These are phyloP conservation scores for Colletotrichum spaethianum DNA, from an alignment of 2,329 filamentous ascomycete species.

Conservation along the genomic window DNA sequence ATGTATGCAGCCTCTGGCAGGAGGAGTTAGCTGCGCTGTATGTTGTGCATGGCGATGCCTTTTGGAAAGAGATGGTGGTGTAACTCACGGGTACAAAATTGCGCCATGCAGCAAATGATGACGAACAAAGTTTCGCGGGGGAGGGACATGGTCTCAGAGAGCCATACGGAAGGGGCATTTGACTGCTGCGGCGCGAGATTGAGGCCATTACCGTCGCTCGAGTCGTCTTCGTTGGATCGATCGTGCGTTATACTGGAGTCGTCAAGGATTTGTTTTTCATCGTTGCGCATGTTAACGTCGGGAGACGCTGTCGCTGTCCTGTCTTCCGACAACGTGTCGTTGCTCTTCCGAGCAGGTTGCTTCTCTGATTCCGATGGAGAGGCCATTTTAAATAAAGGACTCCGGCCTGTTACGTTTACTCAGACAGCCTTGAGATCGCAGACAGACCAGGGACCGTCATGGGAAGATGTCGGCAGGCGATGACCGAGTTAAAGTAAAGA, in stretches of 20 bases:
- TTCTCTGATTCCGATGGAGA: slow-evolving; percentile 21
- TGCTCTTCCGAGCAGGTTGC: slow-evolving; percentile 7
- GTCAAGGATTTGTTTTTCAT: slow-evolving; percentile 14
- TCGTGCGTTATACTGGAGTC: slow-evolving; percentile 17
- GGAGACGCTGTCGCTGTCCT: slow-evolving; percentile 30
- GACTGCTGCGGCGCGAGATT: slow-evolving; percentile 20
- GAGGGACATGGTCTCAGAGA: slow-evolving; percentile 40
- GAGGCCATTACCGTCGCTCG: slow-evolving; percentile 14
- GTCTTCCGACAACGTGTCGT: slow-evolving; percentile 11
- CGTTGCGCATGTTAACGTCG: slow-evolving; percentile 21
- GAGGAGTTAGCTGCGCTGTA: slow-evolving; percentile 24
- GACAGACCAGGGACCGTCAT: neutral
- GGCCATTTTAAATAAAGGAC: slow-evolving; percentile 12
- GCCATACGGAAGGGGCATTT: slow-evolving; percentile 21
- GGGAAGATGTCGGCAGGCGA: neutral
- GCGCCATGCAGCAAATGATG: slow-evolving; percentile 58
- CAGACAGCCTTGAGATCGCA: neutral
- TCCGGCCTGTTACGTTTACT: neutral
- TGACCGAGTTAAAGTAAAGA: slow-evolving; percentile 10
- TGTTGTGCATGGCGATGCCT: slow-evolving; percentile 48
- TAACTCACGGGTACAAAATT: slow-evolving; percentile 35
- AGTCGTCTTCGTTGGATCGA: neutral
- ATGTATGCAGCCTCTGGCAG: slow-evolving; percentile 52
- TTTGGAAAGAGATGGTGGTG: slow-evolving; percentile 46
- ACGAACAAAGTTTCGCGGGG: slow-evolving; percentile 56